Evolutionary conservation across 805 yeast species (phyloP).

Genomic region (Candida maesae): DNA sequence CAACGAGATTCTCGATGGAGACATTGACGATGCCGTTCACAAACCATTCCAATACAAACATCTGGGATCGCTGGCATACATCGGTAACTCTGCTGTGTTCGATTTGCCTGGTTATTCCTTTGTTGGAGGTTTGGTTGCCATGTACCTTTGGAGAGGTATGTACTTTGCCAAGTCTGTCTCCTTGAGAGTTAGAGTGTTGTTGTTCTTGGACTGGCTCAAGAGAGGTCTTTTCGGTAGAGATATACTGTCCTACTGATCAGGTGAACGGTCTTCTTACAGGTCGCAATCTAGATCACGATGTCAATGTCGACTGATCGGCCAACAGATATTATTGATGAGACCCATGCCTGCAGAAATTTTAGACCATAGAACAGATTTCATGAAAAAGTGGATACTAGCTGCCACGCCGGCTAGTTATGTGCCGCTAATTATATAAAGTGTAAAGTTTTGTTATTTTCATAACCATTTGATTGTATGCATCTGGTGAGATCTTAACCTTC

Average conservation of each 20-base stretch:
- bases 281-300: no score
- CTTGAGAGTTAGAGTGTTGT: slow-evolving; percentile 55
- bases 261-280: neutral
- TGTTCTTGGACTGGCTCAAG: slow-evolving; percentile 67
- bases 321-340: slow-evolving; percentile 1
- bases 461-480: slow-evolving; percentile 54
- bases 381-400: no score
- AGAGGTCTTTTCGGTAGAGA: slow-evolving; percentile 56
- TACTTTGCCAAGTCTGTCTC: slow-evolving; percentile 68
- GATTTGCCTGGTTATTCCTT: slow-evolving; percentile 58
- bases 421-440: no score
- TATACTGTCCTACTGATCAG: slow-evolving; percentile 25
- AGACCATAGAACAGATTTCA: neutral
- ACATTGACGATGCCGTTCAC: slow-evolving; percentile 50
- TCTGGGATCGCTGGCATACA: slow-evolving; percentile 63
- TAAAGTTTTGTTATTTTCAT: no score
- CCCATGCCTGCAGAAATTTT: neutral
- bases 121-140: slow-evolving; percentile 65
- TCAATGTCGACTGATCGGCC: no score
- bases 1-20: slow-evolving; percentile 47
- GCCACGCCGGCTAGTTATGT: no score
- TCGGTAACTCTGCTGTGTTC: slow-evolving; percentile 69
- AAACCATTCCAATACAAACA: slow-evolving; percentile 62
- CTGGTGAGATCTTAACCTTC: slow-evolving; percentile 83
- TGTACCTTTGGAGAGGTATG: slow-evolving; percentile 70